Evolutionary conservation across 495 filamentous ascomycete species (phyloP).

Genomic region (Penicillium silybi): DNA sequence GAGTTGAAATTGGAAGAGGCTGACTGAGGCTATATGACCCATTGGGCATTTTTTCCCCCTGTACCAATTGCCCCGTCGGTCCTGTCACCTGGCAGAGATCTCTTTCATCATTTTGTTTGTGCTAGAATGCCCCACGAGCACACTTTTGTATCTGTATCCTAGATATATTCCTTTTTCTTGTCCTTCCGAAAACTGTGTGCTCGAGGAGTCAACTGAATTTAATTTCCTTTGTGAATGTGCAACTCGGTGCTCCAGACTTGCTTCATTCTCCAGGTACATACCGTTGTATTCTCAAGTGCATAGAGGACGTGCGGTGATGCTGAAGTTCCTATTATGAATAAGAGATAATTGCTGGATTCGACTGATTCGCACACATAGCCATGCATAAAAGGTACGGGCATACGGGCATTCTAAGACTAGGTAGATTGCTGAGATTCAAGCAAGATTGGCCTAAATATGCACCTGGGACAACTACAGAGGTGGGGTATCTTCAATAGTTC

Average conservation of each 20-base stretch:
- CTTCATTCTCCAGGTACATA: not conserved
- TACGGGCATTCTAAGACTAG: not conserved
- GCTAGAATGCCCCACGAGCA: conserved; percentile 44
- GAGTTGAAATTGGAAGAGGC: conserved; percentile 33
- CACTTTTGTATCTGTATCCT: conserved; percentile 46
- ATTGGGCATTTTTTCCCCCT: conserved; percentile 25
- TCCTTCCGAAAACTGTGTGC: conserved; percentile 43
- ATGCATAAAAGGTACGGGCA: not conserved
- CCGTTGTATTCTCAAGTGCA: too few relatives aligned
- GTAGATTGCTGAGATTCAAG: not conserved
- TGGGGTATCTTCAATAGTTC: conserved; percentile 49
- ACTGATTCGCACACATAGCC: not conserved
- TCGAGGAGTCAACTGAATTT: conserved; percentile 35
- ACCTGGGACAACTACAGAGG: not conserved
- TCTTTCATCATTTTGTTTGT: conserved; percentile 36
- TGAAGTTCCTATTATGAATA: not conserved
- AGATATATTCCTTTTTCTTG: conserved; percentile 43
- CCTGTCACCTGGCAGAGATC: conserved; percentile 19
- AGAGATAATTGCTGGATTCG: not conserved
- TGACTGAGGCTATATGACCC: conserved; percentile 25
- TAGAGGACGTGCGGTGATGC: not conserved
- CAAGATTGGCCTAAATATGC: not conserved
- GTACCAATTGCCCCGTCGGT: conserved; percentile 27
- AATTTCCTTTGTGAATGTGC: conserved; percentile 42
- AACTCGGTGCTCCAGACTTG: not conserved